Conservation (phyloP, 2,329 filamentous ascomycete species). For the Exophiala sp. region DNA sequence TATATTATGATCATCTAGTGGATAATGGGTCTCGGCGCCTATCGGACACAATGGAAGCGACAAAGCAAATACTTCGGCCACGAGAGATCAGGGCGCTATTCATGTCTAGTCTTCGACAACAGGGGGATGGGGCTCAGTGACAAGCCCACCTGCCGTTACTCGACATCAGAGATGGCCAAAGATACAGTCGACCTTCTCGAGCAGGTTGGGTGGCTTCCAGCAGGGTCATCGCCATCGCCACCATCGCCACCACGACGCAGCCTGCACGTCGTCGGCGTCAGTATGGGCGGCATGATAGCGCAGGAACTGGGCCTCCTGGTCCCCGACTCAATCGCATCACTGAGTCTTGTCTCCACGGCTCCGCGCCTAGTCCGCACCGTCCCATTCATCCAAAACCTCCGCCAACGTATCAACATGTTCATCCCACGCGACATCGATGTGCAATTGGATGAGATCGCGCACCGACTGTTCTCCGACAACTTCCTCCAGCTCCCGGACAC, state of each 20-base stretch:
- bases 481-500: conserved; percentile 44
- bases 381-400: conserved; percentile 57
- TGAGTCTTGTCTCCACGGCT: conserved; percentile 59
- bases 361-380: conserved; percentile 55
- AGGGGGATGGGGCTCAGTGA: conserved; percentile 75
- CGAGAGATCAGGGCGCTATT: conserved; percentile 57
- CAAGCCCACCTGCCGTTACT: conserved; percentile 71
- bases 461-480: conserved; percentile 57
- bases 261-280: conserved; percentile 68
- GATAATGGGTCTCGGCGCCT: conserved; percentile 72
- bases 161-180: conserved; percentile 75
- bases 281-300: conserved; percentile 87
- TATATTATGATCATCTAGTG: no score
- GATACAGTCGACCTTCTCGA: conserved; percentile 66
- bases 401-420: conserved; percentile 51
- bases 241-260: conserved; percentile 36
- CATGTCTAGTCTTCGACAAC: conserved; percentile 74
- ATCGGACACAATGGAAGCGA: conserved; percentile 68
- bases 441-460: conserved; percentile 59
- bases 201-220: conserved; percentile 61
- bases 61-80: conserved; percentile 81
- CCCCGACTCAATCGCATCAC: conserved; percentile 34
- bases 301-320: conserved; percentile 60
- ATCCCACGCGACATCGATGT: conserved; percentile 65
- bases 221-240: conserved; percentile 19